Conservation (phyloP, 257 asterid genomes). For the Nicotiana undulata region DNA sequence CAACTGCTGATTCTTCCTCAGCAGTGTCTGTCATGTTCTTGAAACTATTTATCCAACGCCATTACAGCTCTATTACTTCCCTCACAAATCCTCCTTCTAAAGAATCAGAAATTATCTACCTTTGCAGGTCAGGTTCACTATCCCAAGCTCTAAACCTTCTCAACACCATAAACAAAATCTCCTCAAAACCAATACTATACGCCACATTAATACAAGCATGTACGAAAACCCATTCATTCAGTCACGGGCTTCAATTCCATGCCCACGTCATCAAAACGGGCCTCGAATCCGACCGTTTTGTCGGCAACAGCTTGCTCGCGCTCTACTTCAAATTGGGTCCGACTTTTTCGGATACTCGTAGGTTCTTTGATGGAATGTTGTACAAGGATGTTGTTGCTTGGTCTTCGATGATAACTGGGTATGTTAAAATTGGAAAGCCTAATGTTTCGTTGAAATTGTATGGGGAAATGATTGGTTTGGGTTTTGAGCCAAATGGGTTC, state of each 20-base stretch:
- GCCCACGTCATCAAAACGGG: constrained; percentile 57
- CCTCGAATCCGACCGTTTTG: constrained; percentile 57
- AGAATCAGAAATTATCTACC: constrained; percentile 33
- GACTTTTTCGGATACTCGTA: constrained; percentile 32
- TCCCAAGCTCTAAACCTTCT: constrained; percentile 37
- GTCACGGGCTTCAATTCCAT: constrained; percentile 68
- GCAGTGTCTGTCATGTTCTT: constrained; percentile 12
- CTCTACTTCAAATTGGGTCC: constrained; percentile 50
- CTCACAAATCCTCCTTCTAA: constrained; percentile 7
- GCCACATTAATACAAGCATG: constrained; percentile 53
- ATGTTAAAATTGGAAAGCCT: constrained; percentile 45
- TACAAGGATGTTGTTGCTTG: constrained; percentile 77
- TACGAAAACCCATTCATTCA: constrained; percentile 31
- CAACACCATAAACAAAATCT: constrained; percentile 5
- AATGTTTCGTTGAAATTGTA: constrained; percentile 33
- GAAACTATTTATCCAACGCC: constrained; percentile 14
- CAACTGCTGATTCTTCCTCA: neutral
- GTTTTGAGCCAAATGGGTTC: constrained; percentile 49
- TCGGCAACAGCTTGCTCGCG: constrained; percentile 69
- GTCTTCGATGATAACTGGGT: constrained; percentile 82
- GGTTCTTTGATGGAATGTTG: constrained; percentile 42
- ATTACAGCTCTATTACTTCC: constrained; percentile 5
- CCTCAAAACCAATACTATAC: constrained; percentile 39
- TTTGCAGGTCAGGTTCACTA: constrained; percentile 43
- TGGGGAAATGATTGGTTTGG: constrained; percentile 43